These are phyloP conservation scores for Ophiostoma triangulosporum DNA, from an alignment of 2,329 filamentous ascomycete genomes.

Conservation along the genomic window DNA sequence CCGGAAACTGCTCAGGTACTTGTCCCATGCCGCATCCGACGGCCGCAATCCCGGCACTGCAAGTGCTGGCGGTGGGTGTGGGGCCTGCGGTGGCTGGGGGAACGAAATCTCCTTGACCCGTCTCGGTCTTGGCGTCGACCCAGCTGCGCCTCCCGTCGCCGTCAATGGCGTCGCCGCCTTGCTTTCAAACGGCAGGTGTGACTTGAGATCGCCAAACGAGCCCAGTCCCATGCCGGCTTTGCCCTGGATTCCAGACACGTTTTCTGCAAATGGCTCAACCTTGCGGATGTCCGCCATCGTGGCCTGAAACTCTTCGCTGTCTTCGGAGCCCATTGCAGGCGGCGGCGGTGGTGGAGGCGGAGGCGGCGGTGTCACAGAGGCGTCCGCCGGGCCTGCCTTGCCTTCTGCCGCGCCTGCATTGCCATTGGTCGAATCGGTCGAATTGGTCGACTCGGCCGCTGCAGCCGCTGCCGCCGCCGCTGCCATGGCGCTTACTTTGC, in stretches of 20 bases:
- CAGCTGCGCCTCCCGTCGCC: background rate
- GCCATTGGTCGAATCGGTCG: background rate
- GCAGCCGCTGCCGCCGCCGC: constrained; percentile 8
- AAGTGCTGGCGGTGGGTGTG: constrained; percentile 31
- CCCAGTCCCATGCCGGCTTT: constrained; percentile 27
- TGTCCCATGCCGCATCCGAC: constrained; percentile 29
- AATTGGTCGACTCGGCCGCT: background rate
- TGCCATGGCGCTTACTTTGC: constrained; percentile 13
- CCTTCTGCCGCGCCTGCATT: background rate
- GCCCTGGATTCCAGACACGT: constrained; percentile 17
- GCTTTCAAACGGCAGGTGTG: constrained; percentile 44
- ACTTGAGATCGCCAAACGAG: constrained; percentile 42
- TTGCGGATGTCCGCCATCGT: constrained; percentile 42
- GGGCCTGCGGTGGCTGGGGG: constrained; percentile 35
- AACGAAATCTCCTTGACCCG: constrained; percentile 25
- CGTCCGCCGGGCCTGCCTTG: background rate
- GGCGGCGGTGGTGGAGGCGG: constrained; percentile 7
- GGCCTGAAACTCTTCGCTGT: constrained; percentile 40
- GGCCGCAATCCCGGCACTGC: constrained; percentile 31
- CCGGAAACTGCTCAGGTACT: constrained; percentile 40
- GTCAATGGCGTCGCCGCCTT: constrained; percentile 20
- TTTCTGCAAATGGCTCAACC: constrained; percentile 38
- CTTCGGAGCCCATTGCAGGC: constrained; percentile 37
- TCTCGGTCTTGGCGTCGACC: background rate
- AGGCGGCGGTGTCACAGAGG: background rate